Percentiles rank a stretch among this genome's conserved stretches.
Conservation (phyloP, 495 filamentous ascomycete genomes). For the Geopyxis carbonaria region DNA sequence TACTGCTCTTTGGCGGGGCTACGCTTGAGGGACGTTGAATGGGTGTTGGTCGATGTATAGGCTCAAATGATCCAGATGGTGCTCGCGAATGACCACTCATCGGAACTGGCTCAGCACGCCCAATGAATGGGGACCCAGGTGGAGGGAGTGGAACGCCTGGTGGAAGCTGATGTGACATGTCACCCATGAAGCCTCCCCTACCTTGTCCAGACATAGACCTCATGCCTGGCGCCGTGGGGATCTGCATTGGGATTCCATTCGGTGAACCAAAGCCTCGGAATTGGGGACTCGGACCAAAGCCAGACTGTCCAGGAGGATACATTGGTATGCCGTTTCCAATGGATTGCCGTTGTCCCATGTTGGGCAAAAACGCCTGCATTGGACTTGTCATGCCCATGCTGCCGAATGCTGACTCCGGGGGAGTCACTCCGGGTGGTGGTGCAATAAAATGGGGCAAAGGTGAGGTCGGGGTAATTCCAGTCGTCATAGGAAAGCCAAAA, state of each 20-base stretch:
- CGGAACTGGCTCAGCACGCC: slow-evolving; percentile 27
- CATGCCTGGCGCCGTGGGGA: slow-evolving; percentile 23
- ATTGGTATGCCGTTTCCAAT: slow-evolving; percentile 27
- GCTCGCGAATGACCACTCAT: slow-evolving; percentile 31
- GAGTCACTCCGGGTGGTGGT: slow-evolving; percentile 27
- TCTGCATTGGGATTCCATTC: slow-evolving; percentile 36
- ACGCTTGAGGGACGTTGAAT: slow-evolving; percentile 78
- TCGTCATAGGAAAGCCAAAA: slow-evolving; percentile 20
- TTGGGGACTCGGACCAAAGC: slow-evolving; percentile 28
- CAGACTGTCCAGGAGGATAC: slow-evolving; percentile 23
- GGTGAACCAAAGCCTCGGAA: slow-evolving; percentile 39
- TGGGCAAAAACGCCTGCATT: slow-evolving; percentile 35
- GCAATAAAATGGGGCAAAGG: slow-evolving; percentile 26
- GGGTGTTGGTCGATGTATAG: slow-evolving; percentile 63
- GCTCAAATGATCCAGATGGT: slow-evolving; percentile 34
- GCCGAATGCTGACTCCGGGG: slow-evolving; percentile 27
- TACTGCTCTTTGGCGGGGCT: slow-evolving; percentile 35
- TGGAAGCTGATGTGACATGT: slow-evolving; percentile 30
- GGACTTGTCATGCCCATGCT: slow-evolving; percentile 31
- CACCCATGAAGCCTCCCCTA: slow-evolving; percentile 46
- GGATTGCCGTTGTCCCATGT: slow-evolving; percentile 31
- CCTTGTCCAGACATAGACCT: slow-evolving; percentile 39
- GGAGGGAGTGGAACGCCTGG: slow-evolving; percentile 31
- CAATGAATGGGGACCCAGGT: slow-evolving; percentile 28
- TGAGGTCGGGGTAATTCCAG: slow-evolving; percentile 24